phyloP scores from a whole-genome alignment of 2,329 filamentous ascomycete genomes.

The Shiraia bambusicola region DNA sequence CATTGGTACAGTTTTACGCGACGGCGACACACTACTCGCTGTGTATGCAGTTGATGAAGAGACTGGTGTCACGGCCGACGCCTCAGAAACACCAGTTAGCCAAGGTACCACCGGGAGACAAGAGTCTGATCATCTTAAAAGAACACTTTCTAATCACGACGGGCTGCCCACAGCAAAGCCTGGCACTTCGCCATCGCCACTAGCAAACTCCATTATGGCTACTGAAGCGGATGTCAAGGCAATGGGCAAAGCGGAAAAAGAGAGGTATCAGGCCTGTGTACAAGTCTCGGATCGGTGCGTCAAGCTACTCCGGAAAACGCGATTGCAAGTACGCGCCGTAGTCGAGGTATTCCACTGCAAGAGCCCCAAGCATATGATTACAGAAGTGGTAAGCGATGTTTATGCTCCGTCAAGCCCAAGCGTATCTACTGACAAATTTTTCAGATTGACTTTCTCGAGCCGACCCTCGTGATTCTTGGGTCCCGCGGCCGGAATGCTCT shows the following conservation, averaged over 20 bases:
- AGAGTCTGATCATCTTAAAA: slow-evolving; percentile 73
- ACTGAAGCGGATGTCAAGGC: slow-evolving; percentile 42
- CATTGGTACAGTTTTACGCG: slow-evolving; percentile 88
- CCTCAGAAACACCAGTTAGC: slow-evolving; percentile 59
- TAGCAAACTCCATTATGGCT: slow-evolving; percentile 38
- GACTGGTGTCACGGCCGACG: slow-evolving; percentile 50
- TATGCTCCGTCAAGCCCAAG: slow-evolving; percentile 12
- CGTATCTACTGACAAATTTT: slow-evolving; percentile 26
- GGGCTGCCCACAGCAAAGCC: slow-evolving; percentile 34
- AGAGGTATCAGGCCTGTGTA: slow-evolving; percentile 77
- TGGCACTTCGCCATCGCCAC: slow-evolving; percentile 36
- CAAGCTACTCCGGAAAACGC: slow-evolving; percentile 84
- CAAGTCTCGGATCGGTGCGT: slow-evolving; percentile 82
- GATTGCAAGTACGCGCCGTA: slow-evolving; percentile 87
- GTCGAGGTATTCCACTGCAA: slow-evolving; percentile 98
- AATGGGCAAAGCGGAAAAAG: slow-evolving; percentile 65
- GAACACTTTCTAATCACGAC: slow-evolving; percentile 57
- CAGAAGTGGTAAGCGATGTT: slow-evolving; percentile 68
- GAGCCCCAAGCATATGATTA: slow-evolving; percentile 92
- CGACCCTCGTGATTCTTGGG: slow-evolving; percentile 89
- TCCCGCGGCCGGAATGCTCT: slow-evolving; percentile 87
- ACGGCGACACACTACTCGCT: slow-evolving; percentile 90
- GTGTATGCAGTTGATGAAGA: slow-evolving; percentile 96
- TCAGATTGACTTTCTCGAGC: slow-evolving; percentile 83
- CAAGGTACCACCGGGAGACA: slow-evolving; percentile 72